Conservation (phyloP, 257 asterid genomes). For the Solanum appendiculatum region DNA sequence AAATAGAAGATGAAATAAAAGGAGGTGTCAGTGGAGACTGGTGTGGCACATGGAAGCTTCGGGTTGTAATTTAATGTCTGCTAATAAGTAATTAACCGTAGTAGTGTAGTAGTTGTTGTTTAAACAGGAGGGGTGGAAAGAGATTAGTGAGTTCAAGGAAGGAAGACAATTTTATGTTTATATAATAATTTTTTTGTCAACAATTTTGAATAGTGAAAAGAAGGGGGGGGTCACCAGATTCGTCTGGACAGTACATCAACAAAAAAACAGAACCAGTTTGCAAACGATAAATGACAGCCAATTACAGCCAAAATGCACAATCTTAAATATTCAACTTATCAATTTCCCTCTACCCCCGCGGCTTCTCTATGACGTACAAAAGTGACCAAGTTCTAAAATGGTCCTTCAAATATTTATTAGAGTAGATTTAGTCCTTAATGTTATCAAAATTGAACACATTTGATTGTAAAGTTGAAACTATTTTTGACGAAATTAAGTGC, state of each 20-base stretch:
- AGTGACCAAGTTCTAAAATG: background rate
- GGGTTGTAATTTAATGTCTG: background rate
- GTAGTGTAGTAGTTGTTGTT: background rate
- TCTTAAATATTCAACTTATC: background rate
- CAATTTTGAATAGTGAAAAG: background rate
- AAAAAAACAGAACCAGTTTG: background rate
- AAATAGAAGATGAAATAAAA: constrained; percentile 5
- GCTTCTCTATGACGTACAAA: background rate
- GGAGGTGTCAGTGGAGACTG: constrained; percentile 20
- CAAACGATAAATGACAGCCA: constrained; percentile 13
- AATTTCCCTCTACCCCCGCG: background rate
- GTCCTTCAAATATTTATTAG: background rate
- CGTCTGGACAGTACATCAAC: constrained; percentile 38
- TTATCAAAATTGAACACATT: background rate
- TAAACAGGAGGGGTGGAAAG: background rate
- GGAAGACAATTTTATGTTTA: background rate
- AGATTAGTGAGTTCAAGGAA: background rate
- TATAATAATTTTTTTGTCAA: background rate
- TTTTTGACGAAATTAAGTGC: background rate
- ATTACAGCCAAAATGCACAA: constrained; percentile 51
- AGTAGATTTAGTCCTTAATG: background rate
- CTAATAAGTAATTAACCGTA: background rate
- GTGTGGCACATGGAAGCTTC: constrained; percentile 40
- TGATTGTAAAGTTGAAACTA: background rate
- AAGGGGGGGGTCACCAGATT: constrained; percentile 13